Evolutionary conservation across 176 grass and related monocot genomes (phyloP), one percentile per base, ranked within the genome.

Genomic region (Elymus sibiricus): DNA sequence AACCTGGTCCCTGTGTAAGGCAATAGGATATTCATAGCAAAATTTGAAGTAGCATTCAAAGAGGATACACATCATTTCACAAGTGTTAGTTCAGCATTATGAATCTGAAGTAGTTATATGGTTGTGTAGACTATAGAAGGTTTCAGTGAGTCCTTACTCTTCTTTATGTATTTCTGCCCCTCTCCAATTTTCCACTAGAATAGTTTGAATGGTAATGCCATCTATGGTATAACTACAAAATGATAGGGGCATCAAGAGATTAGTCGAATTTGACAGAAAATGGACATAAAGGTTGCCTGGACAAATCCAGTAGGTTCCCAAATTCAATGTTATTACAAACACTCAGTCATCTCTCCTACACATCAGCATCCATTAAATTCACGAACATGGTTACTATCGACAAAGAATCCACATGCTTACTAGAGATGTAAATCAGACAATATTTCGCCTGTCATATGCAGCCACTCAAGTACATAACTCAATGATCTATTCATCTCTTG

Each of bases 1-100:
- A 91, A 65, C 93, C 93, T 43, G 88, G 96, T 81, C 93, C 93
- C 64, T 98, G 93, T 66, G 58, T 86, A 78, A 87, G 86, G 87
- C 96, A 98, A 74, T 95, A 90, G 87, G 79, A 89, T 85, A 51
- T 79, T 67, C 51, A 31, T 51, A 82, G 76, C 70, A 81, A 85
- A 49, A 76, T 3, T 26, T 26, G 26, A 80, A 84, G 25, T 53
- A 60, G 80, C 42, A 87, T 56, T 80, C 34, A 81, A 27, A 81
- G 62, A 46, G 81, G 42, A 78, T 35, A 89, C 27, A 39, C 47
- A 53, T 51, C 68, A 32, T 84, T 51, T 81, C 53, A 64, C 43
- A 5, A 71, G n/a, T 46, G 62, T 87, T 74, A 39, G 37, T 38
- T 83, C 58, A 84, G 44, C 43, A 79, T 44, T 43, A 26, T 62